A percentile compares a stretch with the other conserved stretches of the same genome.
Evolutionary conservation across 2,329 filamentous ascomycete genomes (phyloP).

Genomic region (Penicillium palitans): DNA sequence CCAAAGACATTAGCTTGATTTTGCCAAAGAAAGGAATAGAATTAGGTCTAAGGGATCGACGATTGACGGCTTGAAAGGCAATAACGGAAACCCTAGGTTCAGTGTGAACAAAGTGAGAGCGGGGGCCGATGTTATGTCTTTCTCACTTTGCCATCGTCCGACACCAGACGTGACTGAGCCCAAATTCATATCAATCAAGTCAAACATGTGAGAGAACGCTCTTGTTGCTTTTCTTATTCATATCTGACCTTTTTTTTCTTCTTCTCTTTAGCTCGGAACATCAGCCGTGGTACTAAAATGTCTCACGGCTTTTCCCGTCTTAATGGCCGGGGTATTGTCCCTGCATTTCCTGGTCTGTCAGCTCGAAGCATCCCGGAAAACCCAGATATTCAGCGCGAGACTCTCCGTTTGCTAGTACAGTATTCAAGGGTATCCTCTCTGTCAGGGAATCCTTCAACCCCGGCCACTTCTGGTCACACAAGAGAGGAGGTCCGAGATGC

Average conservation of each 20-base stretch:
- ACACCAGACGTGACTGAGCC: conserved; percentile 4
- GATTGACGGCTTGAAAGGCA: neutral
- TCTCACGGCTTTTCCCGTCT: neutral
- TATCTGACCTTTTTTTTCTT: neutral
- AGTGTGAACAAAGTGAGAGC: neutral
- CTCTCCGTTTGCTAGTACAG: conserved; percentile 1
- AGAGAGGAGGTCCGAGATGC: neutral
- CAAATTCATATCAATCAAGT: neutral
- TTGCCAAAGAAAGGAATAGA: neutral
- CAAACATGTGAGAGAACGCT: neutral
- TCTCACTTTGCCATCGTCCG: conserved; percentile 1
- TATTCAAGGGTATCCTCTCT: neutral
- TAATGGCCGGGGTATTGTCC: neutral
- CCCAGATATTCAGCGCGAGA: conserved; percentile 5
- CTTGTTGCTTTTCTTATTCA: neutral
- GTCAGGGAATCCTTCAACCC: neutral
- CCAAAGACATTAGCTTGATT: neutral
- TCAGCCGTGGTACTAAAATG: neutral
- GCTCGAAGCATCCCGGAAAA: conserved; percentile 5
- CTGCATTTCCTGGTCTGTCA: conserved; percentile 6
- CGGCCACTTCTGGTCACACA: neutral
- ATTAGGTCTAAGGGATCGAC: neutral
- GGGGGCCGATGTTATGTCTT: conserved; percentile 8
- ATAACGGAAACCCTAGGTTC: neutral
- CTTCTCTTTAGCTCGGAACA: neutral